Base-by-base conservation (phyloP, 805 yeast genomes). In the Hermanozyma aechmeae region DNA sequence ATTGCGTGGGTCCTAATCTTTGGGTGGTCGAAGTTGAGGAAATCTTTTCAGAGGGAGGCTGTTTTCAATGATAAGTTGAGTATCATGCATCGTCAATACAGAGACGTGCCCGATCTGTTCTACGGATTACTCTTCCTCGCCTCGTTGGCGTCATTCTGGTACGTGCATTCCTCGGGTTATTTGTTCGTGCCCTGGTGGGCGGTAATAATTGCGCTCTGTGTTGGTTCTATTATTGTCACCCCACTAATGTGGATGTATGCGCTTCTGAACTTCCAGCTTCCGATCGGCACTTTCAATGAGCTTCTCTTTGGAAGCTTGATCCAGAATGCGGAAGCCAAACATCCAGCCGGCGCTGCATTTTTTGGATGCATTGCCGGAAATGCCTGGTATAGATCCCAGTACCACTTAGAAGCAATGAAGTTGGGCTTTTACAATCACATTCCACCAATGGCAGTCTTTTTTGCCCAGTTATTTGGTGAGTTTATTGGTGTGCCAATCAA, bases 301-400 rank as follows among this genome's bases (percentile, higher is more conserved):
- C 51, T 69, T 15, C 39, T 66, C 5, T 69, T 40, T 8, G 13
- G 32, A 2, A 31, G 45, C 17, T 11, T 18, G 10, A 18, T 18
- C 11, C 10, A 18, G 11, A 18, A 18, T 11, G 21, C 10, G 11
- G 10, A 18, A 18, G 11, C 11, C 10, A 49, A 50, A 24, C 73
- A 68, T 33, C 73, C 73, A 1, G 70, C 61, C 3, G 66, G 71
- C 4, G 73, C 71, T 4, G 46, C 65, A 2, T 55, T 66, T 3
- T 69, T 65, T 40, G 71, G 72, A 4, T 63, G 72, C 7, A 50
- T 69, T n/a, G 68, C 74, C 1, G 75, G 74, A 2, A 65, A 69
- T 40, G 69, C 72, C 2, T 66, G 71, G 71, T 66, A 66, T 34
- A 39, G 73, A 19, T 71, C 73, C 0, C 73, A 68, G 37, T 65